Percentiles rank a stretch among this genome's conserved stretches.
phyloP scores from a whole-genome alignment of 306 rosid genomes.

The Dalbergia cochinchinensis region DNA sequence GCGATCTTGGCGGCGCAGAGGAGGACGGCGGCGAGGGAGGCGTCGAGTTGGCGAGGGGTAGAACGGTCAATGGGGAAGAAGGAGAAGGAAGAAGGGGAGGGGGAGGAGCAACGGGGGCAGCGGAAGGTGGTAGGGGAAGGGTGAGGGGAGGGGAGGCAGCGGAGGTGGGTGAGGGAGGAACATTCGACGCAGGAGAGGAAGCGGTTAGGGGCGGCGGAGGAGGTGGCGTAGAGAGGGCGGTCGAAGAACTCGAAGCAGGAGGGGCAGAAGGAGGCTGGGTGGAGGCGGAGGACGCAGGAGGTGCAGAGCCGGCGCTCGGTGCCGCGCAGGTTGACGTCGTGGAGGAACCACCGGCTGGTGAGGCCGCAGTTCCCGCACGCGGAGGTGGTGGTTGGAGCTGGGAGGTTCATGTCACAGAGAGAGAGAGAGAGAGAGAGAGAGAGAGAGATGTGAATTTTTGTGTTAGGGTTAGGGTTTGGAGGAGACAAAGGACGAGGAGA shows the following conservation, averaged over 20 bases:
- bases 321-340: slow-evolving; percentile 61
- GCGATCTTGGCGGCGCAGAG: slow-evolving; percentile 79
- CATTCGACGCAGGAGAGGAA: slow-evolving; percentile 68
- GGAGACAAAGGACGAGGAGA: neutral
- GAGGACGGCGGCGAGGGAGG: slow-evolving; percentile 46
- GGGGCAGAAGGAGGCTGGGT: slow-evolving; percentile 76
- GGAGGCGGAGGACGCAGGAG: slow-evolving; percentile 83
- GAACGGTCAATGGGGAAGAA: slow-evolving; percentile 61
- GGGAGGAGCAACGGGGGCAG: slow-evolving; percentile 73
- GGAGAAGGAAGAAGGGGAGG: slow-evolving; percentile 55
- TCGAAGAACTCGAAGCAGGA: slow-evolving; percentile 70
- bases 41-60: neutral
- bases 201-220: slow-evolving; percentile 52
- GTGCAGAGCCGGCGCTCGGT: slow-evolving; percentile 75
- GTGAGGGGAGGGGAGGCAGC: slow-evolving; percentile 61
- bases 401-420: neutral
- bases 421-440: too few species aligned
- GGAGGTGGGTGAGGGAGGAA: slow-evolving; percentile 76
- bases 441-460: too few species aligned
- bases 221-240: slow-evolving; percentile 47
- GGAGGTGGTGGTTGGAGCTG: neutral
- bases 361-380: slow-evolving; percentile 66
- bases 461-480: neutral
- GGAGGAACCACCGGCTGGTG: slow-evolving; percentile 59
- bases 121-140: slow-evolving; percentile 50